phyloP scores from a whole-genome alignment of 2,329 filamentous ascomycete species.

The Chaetomium globosum region DNA sequence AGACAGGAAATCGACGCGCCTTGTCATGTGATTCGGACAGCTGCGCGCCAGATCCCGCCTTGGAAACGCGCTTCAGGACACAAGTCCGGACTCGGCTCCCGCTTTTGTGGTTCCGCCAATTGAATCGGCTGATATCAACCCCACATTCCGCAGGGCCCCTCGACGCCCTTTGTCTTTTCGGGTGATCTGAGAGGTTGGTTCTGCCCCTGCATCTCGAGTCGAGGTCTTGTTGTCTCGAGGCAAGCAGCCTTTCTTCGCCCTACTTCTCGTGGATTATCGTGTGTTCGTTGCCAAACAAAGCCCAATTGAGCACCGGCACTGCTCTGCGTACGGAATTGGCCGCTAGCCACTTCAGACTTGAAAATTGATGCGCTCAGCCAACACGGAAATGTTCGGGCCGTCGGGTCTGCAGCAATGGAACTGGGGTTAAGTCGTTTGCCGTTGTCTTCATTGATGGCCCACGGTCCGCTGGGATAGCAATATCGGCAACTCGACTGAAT shows the following conservation, averaged over 20 bases:
- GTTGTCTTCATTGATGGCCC: neutral
- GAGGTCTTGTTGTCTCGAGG: neutral
- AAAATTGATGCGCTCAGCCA: too few relatives aligned
- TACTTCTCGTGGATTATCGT: neutral
- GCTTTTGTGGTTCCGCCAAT: neutral
- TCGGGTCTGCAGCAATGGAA: neutral
- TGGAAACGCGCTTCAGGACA: neutral
- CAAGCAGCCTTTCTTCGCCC: neutral
- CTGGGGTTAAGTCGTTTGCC: neutral
- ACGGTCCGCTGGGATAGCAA: slow-evolving; percentile 20
- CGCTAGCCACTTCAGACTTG: neutral
- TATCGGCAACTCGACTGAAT: slow-evolving; percentile 23
- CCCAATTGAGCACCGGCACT: neutral
- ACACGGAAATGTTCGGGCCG: neutral
- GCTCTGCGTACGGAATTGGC: too few relatives aligned
- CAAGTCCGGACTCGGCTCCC: too few relatives aligned
- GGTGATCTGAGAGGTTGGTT: neutral
- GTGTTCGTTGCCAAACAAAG: neutral
- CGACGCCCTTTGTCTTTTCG: neutral
- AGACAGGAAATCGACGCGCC: slow-evolving; percentile 3
- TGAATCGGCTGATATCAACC: neutral
- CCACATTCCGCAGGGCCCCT: neutral
- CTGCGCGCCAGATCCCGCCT: neutral
- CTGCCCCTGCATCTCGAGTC: neutral
- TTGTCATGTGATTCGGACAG: slow-evolving; percentile 12